Evolutionary conservation across 352 stramenopile species (phyloP).

Genomic region (Poterioochromonas sp.): DNA sequence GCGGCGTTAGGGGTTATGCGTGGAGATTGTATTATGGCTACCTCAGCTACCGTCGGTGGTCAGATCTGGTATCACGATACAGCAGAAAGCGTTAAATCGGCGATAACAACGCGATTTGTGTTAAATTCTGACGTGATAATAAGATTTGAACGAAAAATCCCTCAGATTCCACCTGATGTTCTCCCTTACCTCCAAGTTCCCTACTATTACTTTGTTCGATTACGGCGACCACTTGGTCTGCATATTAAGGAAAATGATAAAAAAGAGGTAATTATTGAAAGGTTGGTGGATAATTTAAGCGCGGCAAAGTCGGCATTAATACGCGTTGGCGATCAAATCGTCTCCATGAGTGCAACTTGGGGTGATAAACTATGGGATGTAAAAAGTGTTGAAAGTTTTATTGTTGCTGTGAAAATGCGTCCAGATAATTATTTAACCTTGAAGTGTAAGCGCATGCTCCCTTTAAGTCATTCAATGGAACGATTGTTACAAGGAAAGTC

Average conservation of each 20-base stretch:
- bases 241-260: neutral
- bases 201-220: neutral
- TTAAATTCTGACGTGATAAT: neutral
- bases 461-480: neutral
- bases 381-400: neutral
- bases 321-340: neutral
- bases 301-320: neutral
- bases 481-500: no score
- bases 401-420: neutral
- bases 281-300: neutral
- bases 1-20: neutral
- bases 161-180: neutral
- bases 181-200: neutral
- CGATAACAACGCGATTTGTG: neutral
- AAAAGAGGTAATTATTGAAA: neutral
- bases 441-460: neutral
- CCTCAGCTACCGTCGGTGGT: neutral
- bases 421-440: neutral
- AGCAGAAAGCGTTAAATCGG: neutral
- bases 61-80: neutral
- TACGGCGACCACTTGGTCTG: neutral
- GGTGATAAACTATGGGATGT: neutral
- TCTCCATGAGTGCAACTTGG: neutral
- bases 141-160: neutral
- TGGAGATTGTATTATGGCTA: neutral